Conservation (phyloP, 2,329 filamentous ascomycete species). For the Pochonia chlamydosporia region DNA sequence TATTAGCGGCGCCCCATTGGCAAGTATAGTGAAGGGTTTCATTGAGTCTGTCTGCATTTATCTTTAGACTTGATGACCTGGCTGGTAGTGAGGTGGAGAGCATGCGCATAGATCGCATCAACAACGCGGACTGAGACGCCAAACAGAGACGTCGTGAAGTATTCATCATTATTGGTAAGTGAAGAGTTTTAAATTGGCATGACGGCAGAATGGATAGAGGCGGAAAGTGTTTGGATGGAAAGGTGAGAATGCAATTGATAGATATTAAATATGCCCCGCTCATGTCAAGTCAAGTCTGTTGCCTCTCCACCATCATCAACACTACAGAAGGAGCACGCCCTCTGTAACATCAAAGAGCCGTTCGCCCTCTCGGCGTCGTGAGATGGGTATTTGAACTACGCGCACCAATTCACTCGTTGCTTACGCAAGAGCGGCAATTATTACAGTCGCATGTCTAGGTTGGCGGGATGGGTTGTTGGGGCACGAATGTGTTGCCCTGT, state of each 20-base stretch:
- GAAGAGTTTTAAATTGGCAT: not conserved
- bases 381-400: no score
- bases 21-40: constrained; percentile 25
- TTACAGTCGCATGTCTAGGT: no score
- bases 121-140: not conserved
- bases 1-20: constrained; percentile 26
- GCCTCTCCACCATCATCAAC: no score
- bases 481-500: no score
- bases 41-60: constrained; percentile 21
- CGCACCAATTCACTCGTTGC: no score
- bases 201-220: no score
- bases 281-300: no score
- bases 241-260: not conserved
- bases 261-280: no score
- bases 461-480: no score
- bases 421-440: no score
- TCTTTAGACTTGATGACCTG: constrained; percentile 13
- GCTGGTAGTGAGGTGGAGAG: not conserved
- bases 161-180: not conserved
- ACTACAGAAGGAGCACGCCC: constrained; percentile 5
- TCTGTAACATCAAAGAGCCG: no score
- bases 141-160: not conserved
- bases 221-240: not conserved
- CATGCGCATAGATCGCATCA: not conserved
- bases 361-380: no score